Evolutionary conservation across 2,329 filamentous ascomycete species (phyloP).

Genomic region (Phyllosticta paracitricarpa): DNA sequence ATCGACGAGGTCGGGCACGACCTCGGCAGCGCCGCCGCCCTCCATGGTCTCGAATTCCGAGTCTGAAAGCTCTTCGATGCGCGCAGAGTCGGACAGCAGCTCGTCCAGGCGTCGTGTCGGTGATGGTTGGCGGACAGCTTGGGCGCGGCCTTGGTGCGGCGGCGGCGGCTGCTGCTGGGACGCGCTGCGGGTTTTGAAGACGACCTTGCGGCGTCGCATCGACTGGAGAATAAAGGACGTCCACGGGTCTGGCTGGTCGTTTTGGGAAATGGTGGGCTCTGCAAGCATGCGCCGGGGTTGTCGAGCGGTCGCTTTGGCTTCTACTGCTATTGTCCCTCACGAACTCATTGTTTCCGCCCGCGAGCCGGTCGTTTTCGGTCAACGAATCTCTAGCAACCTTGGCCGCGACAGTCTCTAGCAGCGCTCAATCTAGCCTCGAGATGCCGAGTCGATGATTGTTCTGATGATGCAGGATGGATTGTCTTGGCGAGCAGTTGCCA

Average conservation of each 20-base stretch:
- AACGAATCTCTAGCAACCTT: background rate
- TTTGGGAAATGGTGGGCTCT: background rate
- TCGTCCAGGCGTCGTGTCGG: constrained; percentile 10
- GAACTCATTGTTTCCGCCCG: constrained; percentile 4
- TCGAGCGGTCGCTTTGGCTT: background rate
- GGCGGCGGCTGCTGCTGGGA: background rate
- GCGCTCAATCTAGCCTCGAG: background rate
- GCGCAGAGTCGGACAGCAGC: constrained; percentile 9
- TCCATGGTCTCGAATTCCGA: constrained; percentile 29
- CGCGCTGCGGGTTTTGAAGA: constrained; percentile 6
- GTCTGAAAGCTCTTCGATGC: constrained; percentile 29
- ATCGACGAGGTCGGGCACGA: background rate
- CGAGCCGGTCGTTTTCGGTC: constrained; percentile 2
- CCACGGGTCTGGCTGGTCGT: background rate
- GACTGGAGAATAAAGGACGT: constrained; percentile 8
- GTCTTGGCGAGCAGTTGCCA: background rate
- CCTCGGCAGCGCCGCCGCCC: background rate
- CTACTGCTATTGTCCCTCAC: constrained; percentile 1
- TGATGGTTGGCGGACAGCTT: constrained; percentile 14
- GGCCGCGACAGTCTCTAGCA: background rate
- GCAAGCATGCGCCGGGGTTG: constrained; percentile 4
- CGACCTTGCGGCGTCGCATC: constrained; percentile 6
- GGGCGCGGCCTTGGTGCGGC: constrained; percentile 1
- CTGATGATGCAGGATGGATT: background rate
- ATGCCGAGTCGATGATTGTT: background rate